Evolutionary conservation across 352 stramenopile species (phyloP), one percentile per base, ranked within the genome.

Genomic region (Globisporangium ultimum): DNA sequence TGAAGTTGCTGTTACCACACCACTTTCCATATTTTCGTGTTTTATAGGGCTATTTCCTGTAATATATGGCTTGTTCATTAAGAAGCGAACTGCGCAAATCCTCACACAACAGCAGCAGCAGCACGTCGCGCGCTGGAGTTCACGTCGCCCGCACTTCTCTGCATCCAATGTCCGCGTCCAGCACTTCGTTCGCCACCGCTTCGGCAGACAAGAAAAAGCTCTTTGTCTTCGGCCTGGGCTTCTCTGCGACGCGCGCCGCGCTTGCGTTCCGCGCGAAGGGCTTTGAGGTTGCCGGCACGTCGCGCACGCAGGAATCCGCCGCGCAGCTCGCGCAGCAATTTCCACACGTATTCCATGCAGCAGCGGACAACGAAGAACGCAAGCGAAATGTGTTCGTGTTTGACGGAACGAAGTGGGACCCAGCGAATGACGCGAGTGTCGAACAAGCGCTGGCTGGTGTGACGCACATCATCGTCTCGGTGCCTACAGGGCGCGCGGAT

Each of bases 141-240:
- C 28, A 36, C 28, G 28, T 10, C 28, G 28, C 28, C 28, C 28
- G 0, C 28, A 10, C 28, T 36, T 36, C 3, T 36, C 28, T 36
- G 28, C 28, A 57, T 48, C 32, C 20, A 1, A 53, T 54, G 55
- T 4, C 13, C 13, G 11, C 22, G 6, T 36, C 24, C 43, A 8
- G 1, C 18, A 21, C 43, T n/a, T 4, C 18, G 11, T n/a, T 24
- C 20, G 4, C 8, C 21, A 0, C 7, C 1, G 17, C 38, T 14
- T 15, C 14, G 9, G 18, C 34, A 3, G 13, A 20, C 1, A 40
- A 4, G 9, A 74, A 75, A 22, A 87, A 87, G 62, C 72, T 91
- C 36, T 96, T 97, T 63, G 83, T 97, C 21, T 96, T 97, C 62
- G 90, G 90, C 34, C 61, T 97, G 22, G 90, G 90, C 24, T 97